Evolutionary conservation across 148 eudicot species (phyloP).

Genomic region (Vaccinium myrtillus): DNA sequence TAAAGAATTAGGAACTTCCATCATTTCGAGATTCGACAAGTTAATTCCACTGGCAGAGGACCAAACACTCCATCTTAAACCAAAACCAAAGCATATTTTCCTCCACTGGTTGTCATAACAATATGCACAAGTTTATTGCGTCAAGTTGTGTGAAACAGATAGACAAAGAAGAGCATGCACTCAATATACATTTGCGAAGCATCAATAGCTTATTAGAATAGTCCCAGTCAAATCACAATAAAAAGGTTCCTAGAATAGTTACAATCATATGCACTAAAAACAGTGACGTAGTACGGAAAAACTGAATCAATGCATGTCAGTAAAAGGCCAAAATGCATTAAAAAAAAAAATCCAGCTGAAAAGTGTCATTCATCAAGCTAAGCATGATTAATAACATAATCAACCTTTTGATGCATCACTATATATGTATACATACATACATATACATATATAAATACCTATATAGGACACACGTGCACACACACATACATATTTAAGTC

Average conservation of each 20-base stretch:
- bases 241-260: neutral
- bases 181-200: neutral
- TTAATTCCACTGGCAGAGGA: constrained; percentile 6
- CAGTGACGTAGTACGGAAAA: neutral
- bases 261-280: neutral
- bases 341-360: neutral
- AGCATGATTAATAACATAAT: neutral
- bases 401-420: neutral
- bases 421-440: neutral
- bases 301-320: neutral
- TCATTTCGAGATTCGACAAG: neutral
- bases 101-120: neutral
- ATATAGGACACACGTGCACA: no score
- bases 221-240: neutral
- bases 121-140: neutral
- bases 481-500: neutral
- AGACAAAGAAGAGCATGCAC: neutral
- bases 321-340: constrained; percentile 6
- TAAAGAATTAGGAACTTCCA: constrained; percentile 6
- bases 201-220: neutral
- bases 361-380: neutral
- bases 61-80: neutral
- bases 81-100: neutral
- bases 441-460: no score
- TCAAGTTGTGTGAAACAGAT: neutral